Evolutionary conservation across 495 filamentous ascomycete species (phyloP).

Genomic region (Cladorrhinum samala): DNA sequence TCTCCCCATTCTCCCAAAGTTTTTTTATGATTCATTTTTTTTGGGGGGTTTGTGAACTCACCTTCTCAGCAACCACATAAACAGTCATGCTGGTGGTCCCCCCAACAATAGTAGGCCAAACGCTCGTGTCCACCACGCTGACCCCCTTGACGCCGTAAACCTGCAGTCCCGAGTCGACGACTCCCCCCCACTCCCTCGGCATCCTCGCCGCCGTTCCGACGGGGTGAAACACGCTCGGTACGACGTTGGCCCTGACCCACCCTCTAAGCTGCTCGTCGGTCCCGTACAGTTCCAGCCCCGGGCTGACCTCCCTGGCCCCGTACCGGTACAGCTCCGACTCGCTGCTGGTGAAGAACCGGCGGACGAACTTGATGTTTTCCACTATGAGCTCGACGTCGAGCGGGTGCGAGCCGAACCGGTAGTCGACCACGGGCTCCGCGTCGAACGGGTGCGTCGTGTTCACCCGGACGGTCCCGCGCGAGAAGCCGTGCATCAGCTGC

Average conservation of each 20-base stretch:
- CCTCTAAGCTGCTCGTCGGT: slow-evolving; percentile 19
- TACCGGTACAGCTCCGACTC: slow-evolving; percentile 5
- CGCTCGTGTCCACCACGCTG: slow-evolving; percentile 32
- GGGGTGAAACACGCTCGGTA: slow-evolving; percentile 31
- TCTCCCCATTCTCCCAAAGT: no score
- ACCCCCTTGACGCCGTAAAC: slow-evolving; percentile 30
- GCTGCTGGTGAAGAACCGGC: slow-evolving; percentile 25
- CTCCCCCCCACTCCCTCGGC: slow-evolving; percentile 44
- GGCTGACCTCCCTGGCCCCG: background rate
- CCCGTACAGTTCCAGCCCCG: slow-evolving; percentile 14
- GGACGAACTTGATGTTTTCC: slow-evolving; percentile 26
- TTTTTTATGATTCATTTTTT: background rate
- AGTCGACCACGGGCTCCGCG: slow-evolving; percentile 28
- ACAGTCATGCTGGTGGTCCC: slow-evolving; percentile 29
- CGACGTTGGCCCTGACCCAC: slow-evolving; percentile 19
- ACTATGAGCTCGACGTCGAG: background rate
- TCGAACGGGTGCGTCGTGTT: slow-evolving; percentile 37
- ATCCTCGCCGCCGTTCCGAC: slow-evolving; percentile 30
- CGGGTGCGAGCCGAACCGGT: background rate
- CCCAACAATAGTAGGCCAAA: slow-evolving; percentile 27
- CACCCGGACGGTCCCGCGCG: slow-evolving; percentile 36
- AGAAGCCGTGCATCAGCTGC: slow-evolving; percentile 28
- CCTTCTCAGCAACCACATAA: slow-evolving; percentile 33
- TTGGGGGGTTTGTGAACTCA: no score
- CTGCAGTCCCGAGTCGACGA: slow-evolving; percentile 27